Conservation (phyloP, 108 stramenopile genomes). For the Cyclotella choctawhatcheeana region DNA sequence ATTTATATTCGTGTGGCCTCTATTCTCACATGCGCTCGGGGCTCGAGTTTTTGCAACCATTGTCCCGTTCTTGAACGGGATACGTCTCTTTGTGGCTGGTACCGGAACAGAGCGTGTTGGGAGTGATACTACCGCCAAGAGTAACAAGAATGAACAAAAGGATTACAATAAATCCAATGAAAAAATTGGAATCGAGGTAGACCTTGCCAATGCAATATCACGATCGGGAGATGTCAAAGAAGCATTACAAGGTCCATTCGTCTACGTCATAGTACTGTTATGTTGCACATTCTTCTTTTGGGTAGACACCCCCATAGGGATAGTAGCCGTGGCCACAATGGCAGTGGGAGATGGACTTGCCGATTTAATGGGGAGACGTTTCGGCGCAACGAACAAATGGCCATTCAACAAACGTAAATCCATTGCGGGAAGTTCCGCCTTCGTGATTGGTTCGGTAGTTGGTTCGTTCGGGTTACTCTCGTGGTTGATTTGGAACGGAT, state of each 20-base stretch:
- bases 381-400: slow-evolving; percentile 71
- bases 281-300: slow-evolving; percentile 69
- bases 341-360: slow-evolving; percentile 87
- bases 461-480: slow-evolving; percentile 52
- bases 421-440: slow-evolving; percentile 74
- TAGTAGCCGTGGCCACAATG: slow-evolving; percentile 74
- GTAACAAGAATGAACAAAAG: neutral
- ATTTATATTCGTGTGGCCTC: slow-evolving; percentile 73
- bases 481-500: slow-evolving; percentile 57
- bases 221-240: slow-evolving; percentile 73
- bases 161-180: too few species aligned
- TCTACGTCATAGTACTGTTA: slow-evolving; percentile 69
- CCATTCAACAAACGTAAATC: slow-evolving; percentile 66
- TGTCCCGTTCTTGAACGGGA: slow-evolving; percentile 58
- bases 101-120: slow-evolving; percentile 34
- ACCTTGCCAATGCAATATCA: slow-evolving; percentile 69
- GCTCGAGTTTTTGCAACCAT: slow-evolving; percentile 71
- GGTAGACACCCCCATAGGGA: slow-evolving; percentile 56
- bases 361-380: slow-evolving; percentile 77
- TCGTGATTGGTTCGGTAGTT: slow-evolving; percentile 51
- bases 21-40: slow-evolving; percentile 70
- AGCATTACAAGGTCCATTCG: slow-evolving; percentile 81
- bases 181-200: slow-evolving; percentile 47
- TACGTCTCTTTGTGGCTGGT: slow-evolving; percentile 66
- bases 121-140: neutral